Percentiles rank a stretch among this genome's conserved stretches.
phyloP scores from a whole-genome alignment of 202 grass and related monocot species.

The Elaeis oleifera region DNA sequence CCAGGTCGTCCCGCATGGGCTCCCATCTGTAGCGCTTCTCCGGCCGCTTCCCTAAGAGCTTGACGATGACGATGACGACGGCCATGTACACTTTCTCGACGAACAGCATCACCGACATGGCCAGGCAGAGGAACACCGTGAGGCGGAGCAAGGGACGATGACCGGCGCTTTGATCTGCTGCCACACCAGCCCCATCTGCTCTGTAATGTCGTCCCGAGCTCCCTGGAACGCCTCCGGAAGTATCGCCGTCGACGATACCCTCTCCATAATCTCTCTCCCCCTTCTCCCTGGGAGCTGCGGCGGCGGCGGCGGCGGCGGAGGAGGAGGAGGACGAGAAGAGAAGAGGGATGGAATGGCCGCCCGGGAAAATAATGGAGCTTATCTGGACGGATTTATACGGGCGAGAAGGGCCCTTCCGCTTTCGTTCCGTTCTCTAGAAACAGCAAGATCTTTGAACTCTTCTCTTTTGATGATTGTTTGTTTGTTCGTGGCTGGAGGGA shows the following conservation, averaged over 20 bases:
- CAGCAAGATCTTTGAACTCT: too few species aligned
- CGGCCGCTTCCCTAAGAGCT: not conserved
- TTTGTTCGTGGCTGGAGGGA: not conserved
- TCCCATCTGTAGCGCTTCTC: constrained; percentile 17
- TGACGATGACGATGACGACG: constrained; percentile 2
- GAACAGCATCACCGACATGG: constrained; percentile 12
- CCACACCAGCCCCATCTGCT: constrained; percentile 5
- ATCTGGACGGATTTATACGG: too few species aligned
- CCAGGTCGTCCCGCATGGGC: constrained; percentile 12
- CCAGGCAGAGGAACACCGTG: constrained; percentile 5
- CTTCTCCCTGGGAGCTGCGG: too few species aligned
- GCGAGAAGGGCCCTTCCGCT: too few species aligned
- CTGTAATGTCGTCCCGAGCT: constrained; percentile 2
- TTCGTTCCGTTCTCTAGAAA: too few species aligned
- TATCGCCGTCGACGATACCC: constrained; percentile 2
- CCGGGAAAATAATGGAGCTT: too few species aligned
- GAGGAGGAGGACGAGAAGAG: too few species aligned
- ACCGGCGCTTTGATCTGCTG: constrained; percentile 14
- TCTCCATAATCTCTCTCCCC: not conserved
- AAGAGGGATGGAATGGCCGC: too few species aligned
- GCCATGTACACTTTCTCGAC: constrained; percentile 17
- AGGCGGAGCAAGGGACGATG: constrained; percentile 1
- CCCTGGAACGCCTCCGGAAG: constrained; percentile 1
- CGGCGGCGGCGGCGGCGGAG: too few species aligned
- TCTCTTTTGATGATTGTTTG: too few species aligned